These are phyloP conservation scores for Sparassis latifolia DNA, from an alignment of 1,284 basidiomycete species.

Conservation along the genomic window DNA sequence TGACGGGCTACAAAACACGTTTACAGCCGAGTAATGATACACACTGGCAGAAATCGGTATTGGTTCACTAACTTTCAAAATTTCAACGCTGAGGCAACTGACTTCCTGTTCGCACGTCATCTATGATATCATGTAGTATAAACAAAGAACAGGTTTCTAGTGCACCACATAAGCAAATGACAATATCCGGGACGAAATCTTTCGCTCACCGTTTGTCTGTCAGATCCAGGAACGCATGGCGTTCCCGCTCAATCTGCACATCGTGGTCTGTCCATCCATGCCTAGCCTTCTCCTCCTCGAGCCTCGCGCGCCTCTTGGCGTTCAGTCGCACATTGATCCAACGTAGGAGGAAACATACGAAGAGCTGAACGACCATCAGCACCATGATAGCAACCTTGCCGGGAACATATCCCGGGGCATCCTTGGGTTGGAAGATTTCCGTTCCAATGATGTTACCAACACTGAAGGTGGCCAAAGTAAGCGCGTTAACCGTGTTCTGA, in stretches of 20 bases:
- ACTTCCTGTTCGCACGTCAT: neutral
- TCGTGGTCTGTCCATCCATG: slow-evolving; percentile 50
- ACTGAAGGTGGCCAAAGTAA: slow-evolving; percentile 53
- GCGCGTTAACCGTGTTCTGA: slow-evolving; percentile 41
- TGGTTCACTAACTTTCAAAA: no score
- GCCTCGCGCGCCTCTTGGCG: slow-evolving; percentile 34
- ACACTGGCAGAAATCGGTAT: no score
- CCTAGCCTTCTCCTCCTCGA: slow-evolving; percentile 37
- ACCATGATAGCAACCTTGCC: slow-evolving; percentile 60
- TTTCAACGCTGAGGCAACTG: no score
- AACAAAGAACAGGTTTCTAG: slow-evolving; percentile 30
- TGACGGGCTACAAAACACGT: no score
- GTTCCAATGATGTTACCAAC: slow-evolving; percentile 56
- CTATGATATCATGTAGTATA: slow-evolving; percentile 25
- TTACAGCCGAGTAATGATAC: no score
- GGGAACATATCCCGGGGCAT: slow-evolving; percentile 56
- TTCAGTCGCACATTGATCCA: slow-evolving; percentile 55
- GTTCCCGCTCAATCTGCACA: slow-evolving; percentile 47
- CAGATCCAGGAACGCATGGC: slow-evolving; percentile 51
- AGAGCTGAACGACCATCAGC: slow-evolving; percentile 47
- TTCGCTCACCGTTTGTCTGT: slow-evolving; percentile 49
- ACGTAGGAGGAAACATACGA: slow-evolving; percentile 43
- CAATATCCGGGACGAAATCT: neutral
- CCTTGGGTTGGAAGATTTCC: slow-evolving; percentile 56
- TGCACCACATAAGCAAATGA: neutral